Evolutionary conservation across 306 rosid genomes (phyloP).

Genomic region (Arachis hypogaea): DNA sequence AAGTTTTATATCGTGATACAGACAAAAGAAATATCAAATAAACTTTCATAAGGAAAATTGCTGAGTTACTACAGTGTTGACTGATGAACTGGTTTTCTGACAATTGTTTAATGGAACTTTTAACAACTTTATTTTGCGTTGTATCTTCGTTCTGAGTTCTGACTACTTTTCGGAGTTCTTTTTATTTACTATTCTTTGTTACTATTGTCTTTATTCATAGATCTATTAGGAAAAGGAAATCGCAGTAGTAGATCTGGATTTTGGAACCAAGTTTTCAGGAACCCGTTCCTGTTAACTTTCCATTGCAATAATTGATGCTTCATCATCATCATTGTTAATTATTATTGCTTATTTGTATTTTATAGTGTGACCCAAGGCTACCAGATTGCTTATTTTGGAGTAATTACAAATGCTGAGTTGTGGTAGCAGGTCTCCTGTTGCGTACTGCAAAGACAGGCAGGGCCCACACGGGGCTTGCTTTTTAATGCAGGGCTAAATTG

Average conservation of each 20-base stretch:
- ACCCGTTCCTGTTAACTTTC: not conserved
- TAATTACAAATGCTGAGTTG: slow-evolving; percentile 34
- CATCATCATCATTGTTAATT: no score
- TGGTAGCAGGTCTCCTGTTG: slow-evolving; percentile 43
- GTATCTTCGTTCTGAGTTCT: not conserved
- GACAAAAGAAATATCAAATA: no score
- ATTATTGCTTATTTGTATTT: not conserved
- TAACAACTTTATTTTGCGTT: not conserved
- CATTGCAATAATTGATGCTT: slow-evolving; percentile 26
- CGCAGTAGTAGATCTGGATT: slow-evolving; percentile 20
- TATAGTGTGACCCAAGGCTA: not conserved
- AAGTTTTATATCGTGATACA: no score
- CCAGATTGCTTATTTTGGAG: not conserved
- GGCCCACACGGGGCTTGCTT: slow-evolving; percentile 31
- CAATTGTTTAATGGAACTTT: slow-evolving; percentile 5
- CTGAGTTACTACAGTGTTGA: not conserved
- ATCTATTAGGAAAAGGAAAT: not conserved
- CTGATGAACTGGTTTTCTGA: slow-evolving; percentile 3
- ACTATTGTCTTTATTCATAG: not conserved
- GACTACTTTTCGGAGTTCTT: not conserved
- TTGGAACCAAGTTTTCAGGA: slow-evolving; percentile 9
- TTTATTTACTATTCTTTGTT: not conserved
- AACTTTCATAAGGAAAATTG: not conserved
- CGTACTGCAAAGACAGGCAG: slow-evolving; percentile 39
- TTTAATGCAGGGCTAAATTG: slow-evolving; percentile 5